phyloP scores from a whole-genome alignment of 2,329 filamentous ascomycete genomes.

The Penicillium olsonii region DNA sequence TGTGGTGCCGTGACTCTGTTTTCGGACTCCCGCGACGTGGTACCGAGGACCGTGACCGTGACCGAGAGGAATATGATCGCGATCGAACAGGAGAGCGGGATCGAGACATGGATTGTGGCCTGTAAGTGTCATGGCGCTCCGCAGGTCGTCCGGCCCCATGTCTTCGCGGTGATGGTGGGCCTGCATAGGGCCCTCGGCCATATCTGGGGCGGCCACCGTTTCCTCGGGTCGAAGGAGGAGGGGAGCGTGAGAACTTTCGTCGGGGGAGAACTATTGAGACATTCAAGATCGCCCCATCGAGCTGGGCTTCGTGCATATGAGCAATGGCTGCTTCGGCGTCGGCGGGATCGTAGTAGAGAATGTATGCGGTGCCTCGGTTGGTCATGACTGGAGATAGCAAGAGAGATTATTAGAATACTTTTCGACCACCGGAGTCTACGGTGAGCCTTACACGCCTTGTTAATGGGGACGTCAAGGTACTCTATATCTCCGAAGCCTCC shows the following conservation, averaged over 20 bases:
- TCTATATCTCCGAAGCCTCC: slow-evolving; percentile 81
- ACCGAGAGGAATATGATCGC: slow-evolving; percentile 34
- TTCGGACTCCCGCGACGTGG: slow-evolving; percentile 37
- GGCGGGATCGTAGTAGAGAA: slow-evolving; percentile 73
- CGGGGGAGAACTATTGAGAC: slow-evolving; percentile 87
- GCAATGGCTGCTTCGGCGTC: slow-evolving; percentile 87
- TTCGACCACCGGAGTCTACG: too few relatives aligned
- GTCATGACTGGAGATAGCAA: slow-evolving; percentile 74
- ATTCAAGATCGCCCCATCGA: slow-evolving; percentile 79
- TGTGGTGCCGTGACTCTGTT: slow-evolving; percentile 39
- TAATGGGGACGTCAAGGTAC: slow-evolving; percentile 87
- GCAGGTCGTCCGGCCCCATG: slow-evolving; percentile 40
- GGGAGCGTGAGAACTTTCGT: slow-evolving; percentile 77
- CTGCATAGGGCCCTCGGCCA: slow-evolving; percentile 29
- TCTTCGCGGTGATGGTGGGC: slow-evolving; percentile 36
- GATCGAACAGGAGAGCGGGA: slow-evolving; percentile 43
- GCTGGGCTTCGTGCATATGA: slow-evolving; percentile 96
- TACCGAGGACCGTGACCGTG: slow-evolving; percentile 46
- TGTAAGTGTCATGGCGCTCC: slow-evolving; percentile 59
- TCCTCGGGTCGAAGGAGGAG: slow-evolving; percentile 66
- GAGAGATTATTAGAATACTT: too few relatives aligned
- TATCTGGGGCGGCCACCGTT: slow-evolving; percentile 55
- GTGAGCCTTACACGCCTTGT: slow-evolving; percentile 68
- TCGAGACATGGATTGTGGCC: slow-evolving; percentile 60
- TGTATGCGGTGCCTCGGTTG: slow-evolving; percentile 92